phyloP scores from a whole-genome alignment of 768 basidiomycete species.

The Macrolepiota dolichaula region DNA sequence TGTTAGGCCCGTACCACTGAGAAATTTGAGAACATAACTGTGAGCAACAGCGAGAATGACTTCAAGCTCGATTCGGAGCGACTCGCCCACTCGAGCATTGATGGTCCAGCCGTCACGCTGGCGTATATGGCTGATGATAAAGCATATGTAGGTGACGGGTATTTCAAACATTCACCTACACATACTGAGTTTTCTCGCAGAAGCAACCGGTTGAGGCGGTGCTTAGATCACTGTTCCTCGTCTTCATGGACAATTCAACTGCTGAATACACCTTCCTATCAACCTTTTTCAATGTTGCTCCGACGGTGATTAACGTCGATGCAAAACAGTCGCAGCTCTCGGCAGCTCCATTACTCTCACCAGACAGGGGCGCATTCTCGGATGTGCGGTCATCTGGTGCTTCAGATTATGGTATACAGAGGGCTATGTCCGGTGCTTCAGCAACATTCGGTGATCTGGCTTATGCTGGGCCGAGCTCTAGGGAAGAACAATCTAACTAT shows the following conservation, averaged over 20 bases:
- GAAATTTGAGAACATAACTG: constrained; percentile 62
- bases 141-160: constrained; percentile 59
- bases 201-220: constrained; percentile 83
- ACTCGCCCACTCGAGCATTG: constrained; percentile 65
- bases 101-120: constrained; percentile 77
- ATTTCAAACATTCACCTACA: neutral
- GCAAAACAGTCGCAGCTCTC: constrained; percentile 31
- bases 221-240: constrained; percentile 80
- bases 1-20: constrained; percentile 64
- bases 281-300: constrained; percentile 67
- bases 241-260: constrained; percentile 92
- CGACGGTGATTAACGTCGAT: constrained; percentile 30
- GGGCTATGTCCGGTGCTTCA: constrained; percentile 26
- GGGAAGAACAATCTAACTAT: constrained; percentile 57
- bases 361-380: constrained; percentile 32
- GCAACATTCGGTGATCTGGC: constrained; percentile 30
- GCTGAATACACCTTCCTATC: constrained; percentile 89
- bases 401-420: constrained; percentile 49
- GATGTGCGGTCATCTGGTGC: constrained; percentile 40
- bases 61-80: constrained; percentile 49
- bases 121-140: constrained; percentile 92
- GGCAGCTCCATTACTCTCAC: constrained; percentile 38
- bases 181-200: constrained; percentile 32
- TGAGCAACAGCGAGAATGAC: constrained; percentile 38
- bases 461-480: constrained; percentile 36